phyloP scores from a whole-genome alignment of 2,329 filamentous ascomycete species.

The Trichocomaceae sp. region DNA sequence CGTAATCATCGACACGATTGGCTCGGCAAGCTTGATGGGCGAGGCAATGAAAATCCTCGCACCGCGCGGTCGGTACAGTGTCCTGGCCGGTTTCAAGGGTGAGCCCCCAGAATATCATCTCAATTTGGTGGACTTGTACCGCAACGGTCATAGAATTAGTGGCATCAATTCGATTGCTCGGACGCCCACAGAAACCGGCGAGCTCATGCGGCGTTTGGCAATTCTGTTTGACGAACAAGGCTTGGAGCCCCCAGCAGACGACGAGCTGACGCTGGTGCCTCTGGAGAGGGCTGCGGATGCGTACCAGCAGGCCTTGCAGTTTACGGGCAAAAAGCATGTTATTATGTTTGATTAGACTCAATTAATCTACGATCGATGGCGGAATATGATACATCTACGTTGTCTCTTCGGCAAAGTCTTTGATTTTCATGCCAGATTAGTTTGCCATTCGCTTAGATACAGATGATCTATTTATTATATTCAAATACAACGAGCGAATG shows the following conservation, averaged over 20 bases:
- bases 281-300: neutral
- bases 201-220: neutral
- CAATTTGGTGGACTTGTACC: neutral
- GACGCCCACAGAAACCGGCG: neutral
- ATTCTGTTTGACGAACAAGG: neutral
- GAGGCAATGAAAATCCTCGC: conserved; percentile 20
- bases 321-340: neutral
- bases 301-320: neutral
- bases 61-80: conserved; percentile 19
- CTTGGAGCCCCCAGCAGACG: neutral
- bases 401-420: no score
- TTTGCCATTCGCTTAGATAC: no score
- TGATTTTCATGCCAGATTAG: no score
- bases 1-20: conserved; percentile 25
- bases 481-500: neutral
- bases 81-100: conserved; percentile 22
- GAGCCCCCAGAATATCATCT: neutral
- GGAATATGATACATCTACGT: no score
- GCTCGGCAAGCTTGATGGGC: conserved; percentile 21
- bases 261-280: neutral
- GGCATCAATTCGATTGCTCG: neutral
- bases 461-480: neutral
- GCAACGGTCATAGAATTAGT: neutral
- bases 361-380: no score
- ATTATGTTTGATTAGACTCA: neutral